Percentiles rank a stretch among this genome's conserved stretches.
Conservation (phyloP, 495 filamentous ascomycete species). For the Cetradonia linearis region DNA sequence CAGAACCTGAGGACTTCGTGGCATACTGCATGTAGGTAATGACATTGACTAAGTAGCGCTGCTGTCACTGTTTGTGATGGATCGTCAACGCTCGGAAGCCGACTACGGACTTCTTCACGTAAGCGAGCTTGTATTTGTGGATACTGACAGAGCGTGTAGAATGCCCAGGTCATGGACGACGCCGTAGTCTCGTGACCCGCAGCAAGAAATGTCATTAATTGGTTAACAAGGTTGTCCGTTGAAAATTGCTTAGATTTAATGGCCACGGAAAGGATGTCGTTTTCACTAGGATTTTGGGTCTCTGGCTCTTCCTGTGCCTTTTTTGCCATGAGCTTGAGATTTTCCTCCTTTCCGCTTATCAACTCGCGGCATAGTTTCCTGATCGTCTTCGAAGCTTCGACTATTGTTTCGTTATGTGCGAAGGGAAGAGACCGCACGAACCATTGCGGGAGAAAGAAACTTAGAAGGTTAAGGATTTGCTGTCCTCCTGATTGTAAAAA, state of each 20-base stretch:
- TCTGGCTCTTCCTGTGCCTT: conserved; percentile 13
- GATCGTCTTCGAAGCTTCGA: conserved; percentile 45
- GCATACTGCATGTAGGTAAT: conserved; percentile 52
- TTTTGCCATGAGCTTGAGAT: conserved; percentile 41
- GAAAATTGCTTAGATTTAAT: conserved; percentile 64
- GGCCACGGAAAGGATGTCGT: conserved; percentile 79
- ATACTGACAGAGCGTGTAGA: conserved; percentile 49
- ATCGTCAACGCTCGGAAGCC: conserved; percentile 48
- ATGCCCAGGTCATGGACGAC: conserved; percentile 49
- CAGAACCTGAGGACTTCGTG: conserved; percentile 51
- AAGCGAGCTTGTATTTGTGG: conserved; percentile 47
- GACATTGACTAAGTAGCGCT: conserved; percentile 43
- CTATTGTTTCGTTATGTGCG: conserved; percentile 53
- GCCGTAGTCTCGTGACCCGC: conserved; percentile 80
- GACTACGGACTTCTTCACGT: conserved; percentile 49
- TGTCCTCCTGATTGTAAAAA: conserved; percentile 39
- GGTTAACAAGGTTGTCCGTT: conserved; percentile 74
- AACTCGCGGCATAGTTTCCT: conserved; percentile 53
- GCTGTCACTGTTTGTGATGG: conserved; percentile 38
- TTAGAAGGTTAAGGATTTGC: conserved; percentile 38
- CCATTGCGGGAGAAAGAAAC: conserved; percentile 32
- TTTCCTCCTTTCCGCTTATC: conserved; percentile 56
- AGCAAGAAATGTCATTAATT: conserved; percentile 90
- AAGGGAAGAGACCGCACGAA: conserved; percentile 46
- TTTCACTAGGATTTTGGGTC: conserved; percentile 27